Conservation (phyloP, 1,284 basidiomycete genomes). For the Thelephora terrestris region DNA sequence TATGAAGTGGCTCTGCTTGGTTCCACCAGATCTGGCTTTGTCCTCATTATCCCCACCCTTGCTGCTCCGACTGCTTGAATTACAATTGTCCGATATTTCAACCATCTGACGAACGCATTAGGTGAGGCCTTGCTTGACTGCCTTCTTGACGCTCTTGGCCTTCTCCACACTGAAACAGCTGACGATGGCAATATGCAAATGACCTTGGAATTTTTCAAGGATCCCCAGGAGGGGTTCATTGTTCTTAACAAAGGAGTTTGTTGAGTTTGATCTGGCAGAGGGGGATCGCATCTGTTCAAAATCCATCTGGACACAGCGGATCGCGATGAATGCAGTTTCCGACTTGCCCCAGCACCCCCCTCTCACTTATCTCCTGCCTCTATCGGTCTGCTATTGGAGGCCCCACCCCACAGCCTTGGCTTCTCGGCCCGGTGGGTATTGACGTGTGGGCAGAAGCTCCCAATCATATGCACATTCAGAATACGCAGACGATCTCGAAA, state of each 20-base stretch:
- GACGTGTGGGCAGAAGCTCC: too few relatives aligned
- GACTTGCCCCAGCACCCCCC: too few relatives aligned
- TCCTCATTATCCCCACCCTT: too few relatives aligned
- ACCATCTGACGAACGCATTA: slow-evolving; percentile 56
- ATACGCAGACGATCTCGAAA: too few relatives aligned
- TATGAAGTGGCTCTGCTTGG: slow-evolving; percentile 7
- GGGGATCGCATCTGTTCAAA: slow-evolving; percentile 55
- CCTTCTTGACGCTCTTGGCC: slow-evolving; percentile 57
- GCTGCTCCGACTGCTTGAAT: slow-evolving; percentile 23
- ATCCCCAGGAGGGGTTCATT: slow-evolving; percentile 83
- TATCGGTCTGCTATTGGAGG: too few relatives aligned
- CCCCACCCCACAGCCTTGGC: too few relatives aligned
- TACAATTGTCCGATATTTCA: slow-evolving; percentile 51
- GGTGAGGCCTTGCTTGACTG: slow-evolving; percentile 61
- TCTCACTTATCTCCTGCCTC: too few relatives aligned
- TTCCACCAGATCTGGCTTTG: slow-evolving; percentile 7
- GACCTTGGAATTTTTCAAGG: slow-evolving; percentile 84
- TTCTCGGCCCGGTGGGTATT: too few relatives aligned
- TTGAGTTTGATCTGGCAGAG: slow-evolving; percentile 74
- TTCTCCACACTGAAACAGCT: slow-evolving; percentile 40
- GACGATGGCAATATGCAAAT: slow-evolving; percentile 89
- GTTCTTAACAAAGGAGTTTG: slow-evolving; percentile 77
- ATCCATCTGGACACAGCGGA: too few relatives aligned
- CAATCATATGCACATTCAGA: too few relatives aligned
- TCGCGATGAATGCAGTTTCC: too few relatives aligned